Evolutionary conservation across 345 rosid species (phyloP), one percentile per base, ranked within the genome.

Genomic region (Gossypium thurberi): DNA sequence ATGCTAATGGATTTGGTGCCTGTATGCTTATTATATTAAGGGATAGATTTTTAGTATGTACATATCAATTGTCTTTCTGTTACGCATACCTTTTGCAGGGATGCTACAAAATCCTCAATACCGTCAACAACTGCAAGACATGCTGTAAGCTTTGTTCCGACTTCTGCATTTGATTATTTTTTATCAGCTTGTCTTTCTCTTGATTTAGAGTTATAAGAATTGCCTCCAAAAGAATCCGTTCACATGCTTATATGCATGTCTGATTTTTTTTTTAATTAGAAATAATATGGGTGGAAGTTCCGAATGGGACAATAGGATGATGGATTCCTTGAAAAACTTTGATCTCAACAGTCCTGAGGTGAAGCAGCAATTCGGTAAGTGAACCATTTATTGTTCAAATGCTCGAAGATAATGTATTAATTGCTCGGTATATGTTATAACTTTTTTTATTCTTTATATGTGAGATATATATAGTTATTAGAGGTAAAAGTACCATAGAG

Each of bases 281-380:
- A 91, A 81, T 77, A 87, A 84, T 77, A 91, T 95, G 97, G 75
- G 94, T 69, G 98, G 97, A 70, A 89, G 87, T 65, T 82, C 81
- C 81, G 96, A 85, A 82, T 95, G 96, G 98, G 94, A 92, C 76
- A 75, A 81, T 76, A 82, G 82, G 66, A 87, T 95, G 97, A 80
- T 83, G 85, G 98, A 95, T 7, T 87, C 94, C 48, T 79, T 91
- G 70, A 92, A 87, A 82, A 87, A 87, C 72, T 95, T 95, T 77
- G 96, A 95, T 80, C 88, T 92, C 47, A 88, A 79, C 77, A 95
- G 97, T 81, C 94, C 98, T 52, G 99, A 95, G 77, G 93, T 91
- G 50, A 91, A 95, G 76, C 96, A 95, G 77, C 97, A 95, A 72
- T 95, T 95, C 76, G 94, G 99, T 95, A 81, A 88, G 91, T 83